A percentile compares a stretch with the other conserved stretches of the same genome.
phyloP scores from a whole-genome alignment of 306 rosid genomes.

The Inga laurina region DNA sequence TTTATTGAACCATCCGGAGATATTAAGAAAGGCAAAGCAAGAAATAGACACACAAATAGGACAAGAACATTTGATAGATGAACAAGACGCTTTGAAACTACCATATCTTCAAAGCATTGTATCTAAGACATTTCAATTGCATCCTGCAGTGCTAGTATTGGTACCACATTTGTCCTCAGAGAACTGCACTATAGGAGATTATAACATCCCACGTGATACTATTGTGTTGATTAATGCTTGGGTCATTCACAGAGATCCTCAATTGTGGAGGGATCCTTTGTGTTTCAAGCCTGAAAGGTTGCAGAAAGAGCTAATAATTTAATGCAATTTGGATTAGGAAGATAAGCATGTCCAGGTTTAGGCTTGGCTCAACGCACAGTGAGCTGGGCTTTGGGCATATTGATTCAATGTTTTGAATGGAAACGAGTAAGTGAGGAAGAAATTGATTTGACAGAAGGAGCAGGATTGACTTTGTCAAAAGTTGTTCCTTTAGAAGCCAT shows the following conservation, averaged over 20 bases:
- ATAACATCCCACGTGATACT: constrained; percentile 39
- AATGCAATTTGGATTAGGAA: not conserved
- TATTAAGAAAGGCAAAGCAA: constrained; percentile 38
- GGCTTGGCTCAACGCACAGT: not conserved
- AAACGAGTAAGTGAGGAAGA: not conserved
- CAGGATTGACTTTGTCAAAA: not conserved
- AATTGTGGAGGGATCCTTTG: not conserved
- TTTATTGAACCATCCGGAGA: constrained; percentile 44
- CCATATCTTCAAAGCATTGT: constrained; percentile 48
- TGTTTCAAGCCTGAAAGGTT: not conserved
- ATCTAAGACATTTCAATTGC: constrained; percentile 47
- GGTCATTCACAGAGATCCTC: not conserved
- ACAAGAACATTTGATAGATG: constrained; percentile 39
- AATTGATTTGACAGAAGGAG: not conserved
- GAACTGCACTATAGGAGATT: constrained; percentile 44
- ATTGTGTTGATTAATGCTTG: constrained; percentile 43
- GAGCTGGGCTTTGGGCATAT: not conserved
- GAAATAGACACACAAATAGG: constrained; percentile 26
- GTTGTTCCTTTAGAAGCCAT: not conserved
- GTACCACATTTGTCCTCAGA: constrained; percentile 47
- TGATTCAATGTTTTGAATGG: not conserved
- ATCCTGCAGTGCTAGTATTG: constrained; percentile 43
- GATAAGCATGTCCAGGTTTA: not conserved
- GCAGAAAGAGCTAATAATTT: not conserved
- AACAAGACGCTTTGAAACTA: constrained; percentile 42